Evolutionary conservation across 805 yeast species (phyloP).

Genomic region (Cyberlindnera suaveolens): DNA sequence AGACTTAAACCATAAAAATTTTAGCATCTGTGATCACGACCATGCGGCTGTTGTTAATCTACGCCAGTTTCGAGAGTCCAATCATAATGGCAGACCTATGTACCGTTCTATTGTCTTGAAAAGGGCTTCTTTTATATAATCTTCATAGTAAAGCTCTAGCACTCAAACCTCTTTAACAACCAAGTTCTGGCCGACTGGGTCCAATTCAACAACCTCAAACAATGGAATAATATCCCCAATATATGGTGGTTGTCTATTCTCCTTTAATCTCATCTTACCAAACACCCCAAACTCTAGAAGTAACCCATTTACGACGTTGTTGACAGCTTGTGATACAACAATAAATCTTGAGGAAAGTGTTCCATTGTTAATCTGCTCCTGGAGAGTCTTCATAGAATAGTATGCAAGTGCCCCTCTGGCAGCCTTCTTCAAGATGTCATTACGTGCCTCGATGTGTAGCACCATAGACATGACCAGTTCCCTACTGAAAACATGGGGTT

Average conservation of each 20-base stretch:
- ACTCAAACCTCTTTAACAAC: slow-evolving; percentile 20
- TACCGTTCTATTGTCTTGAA: not conserved
- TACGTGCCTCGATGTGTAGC: slow-evolving; percentile 39
- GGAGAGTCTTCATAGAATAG: slow-evolving; percentile 31
- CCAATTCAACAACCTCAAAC: slow-evolving; percentile 35
- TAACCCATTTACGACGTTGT: slow-evolving; percentile 29
- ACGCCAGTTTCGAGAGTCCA: too few species aligned
- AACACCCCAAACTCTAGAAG: slow-evolving; percentile 26
- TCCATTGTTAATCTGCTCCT: slow-evolving; percentile 11
- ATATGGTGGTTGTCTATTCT: slow-evolving; percentile 25
- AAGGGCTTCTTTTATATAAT: not conserved
- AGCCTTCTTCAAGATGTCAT: slow-evolving; percentile 30
- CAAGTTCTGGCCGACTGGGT: slow-evolving; percentile 37
- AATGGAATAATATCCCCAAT: slow-evolving; percentile 39
- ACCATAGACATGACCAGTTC: slow-evolving; percentile 31
- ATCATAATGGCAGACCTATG: not conserved
- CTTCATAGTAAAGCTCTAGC: not conserved
- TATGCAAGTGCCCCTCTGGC: slow-evolving; percentile 27
- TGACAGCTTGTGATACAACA: slow-evolving; percentile 36
- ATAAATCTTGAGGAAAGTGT: slow-evolving; percentile 26
- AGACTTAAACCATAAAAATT: too few species aligned
- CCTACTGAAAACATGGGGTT: slow-evolving; percentile 25
- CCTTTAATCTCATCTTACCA: slow-evolving; percentile 25
- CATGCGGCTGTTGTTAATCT: too few species aligned
- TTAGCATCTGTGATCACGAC: too few species aligned